Conservation (phyloP, 345 rosid genomes). For the Litchi chinensis region DNA sequence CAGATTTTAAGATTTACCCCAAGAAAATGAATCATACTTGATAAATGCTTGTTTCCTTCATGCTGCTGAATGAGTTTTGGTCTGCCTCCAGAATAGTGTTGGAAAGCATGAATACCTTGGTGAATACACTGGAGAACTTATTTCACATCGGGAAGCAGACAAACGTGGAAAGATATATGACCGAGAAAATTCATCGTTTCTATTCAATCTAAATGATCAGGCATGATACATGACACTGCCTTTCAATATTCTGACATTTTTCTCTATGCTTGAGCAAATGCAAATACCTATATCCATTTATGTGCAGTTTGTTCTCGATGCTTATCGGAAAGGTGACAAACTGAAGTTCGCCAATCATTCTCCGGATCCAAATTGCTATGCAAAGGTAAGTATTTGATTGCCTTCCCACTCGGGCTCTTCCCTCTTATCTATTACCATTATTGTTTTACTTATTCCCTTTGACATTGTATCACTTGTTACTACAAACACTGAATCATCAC, state of each 20-base stretch:
- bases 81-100: constrained; percentile 74
- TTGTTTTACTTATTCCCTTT: background rate
- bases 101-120: constrained; percentile 97
- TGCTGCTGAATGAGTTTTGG: constrained; percentile 21
- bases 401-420: background rate
- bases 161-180: constrained; percentile 99
- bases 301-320: constrained; percentile 96
- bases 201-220: constrained; percentile 98
- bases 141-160: constrained; percentile 98
- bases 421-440: too few relatives aligned
- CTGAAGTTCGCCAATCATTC: constrained; percentile 96
- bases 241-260: background rate
- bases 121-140: constrained; percentile 98
- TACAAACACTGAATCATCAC: background rate
- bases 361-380: constrained; percentile 97
- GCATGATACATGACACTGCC: constrained; percentile 37
- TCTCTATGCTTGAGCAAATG: background rate
- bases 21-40: background rate
- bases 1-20: constrained; percentile 10
- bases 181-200: constrained; percentile 97
- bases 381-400: constrained; percentile 59
- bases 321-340: constrained; percentile 97
- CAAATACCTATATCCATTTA: constrained; percentile 12
- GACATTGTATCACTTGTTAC: background rate
- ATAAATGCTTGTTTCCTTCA: background rate